Evolutionary conservation across 176 grass and related monocot species (phyloP).

Genomic region (Carex cristatella): DNA sequence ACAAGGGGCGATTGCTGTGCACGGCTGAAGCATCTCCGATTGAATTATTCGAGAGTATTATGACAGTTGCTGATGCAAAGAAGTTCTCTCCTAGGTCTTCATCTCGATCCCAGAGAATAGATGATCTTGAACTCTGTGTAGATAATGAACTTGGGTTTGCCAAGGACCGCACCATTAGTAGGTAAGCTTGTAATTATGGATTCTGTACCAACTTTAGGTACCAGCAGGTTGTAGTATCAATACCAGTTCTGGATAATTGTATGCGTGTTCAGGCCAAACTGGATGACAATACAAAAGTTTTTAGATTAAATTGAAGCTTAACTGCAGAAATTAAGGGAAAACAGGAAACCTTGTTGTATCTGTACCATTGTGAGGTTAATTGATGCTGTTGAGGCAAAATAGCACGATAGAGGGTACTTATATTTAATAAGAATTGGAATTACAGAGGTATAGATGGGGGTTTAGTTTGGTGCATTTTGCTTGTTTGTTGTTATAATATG

Average conservation of each 20-base stretch:
- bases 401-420: neutral
- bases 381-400: neutral
- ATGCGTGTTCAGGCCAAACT: neutral
- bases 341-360: neutral
- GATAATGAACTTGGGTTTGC: slow-evolving; percentile 95
- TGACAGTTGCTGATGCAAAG: slow-evolving; percentile 32
- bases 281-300: neutral
- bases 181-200: neutral
- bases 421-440: neutral
- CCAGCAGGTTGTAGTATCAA: neutral
- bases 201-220: neutral
- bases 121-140: slow-evolving; percentile 82
- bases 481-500: neutral
- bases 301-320: neutral
- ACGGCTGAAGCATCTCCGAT: slow-evolving; percentile 37
- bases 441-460: neutral
- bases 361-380: neutral
- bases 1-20: slow-evolving; percentile 44
- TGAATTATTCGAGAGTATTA: slow-evolving; percentile 40
- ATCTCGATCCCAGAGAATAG: slow-evolving; percentile 26
- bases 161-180: slow-evolving; percentile 50
- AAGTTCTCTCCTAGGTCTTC: slow-evolving; percentile 37
- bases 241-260: neutral
- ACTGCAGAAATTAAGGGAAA: neutral
- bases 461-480: neutral